phyloP scores from a whole-genome alignment of 768 basidiomycete species.

The Coprinellus micaceus region DNA sequence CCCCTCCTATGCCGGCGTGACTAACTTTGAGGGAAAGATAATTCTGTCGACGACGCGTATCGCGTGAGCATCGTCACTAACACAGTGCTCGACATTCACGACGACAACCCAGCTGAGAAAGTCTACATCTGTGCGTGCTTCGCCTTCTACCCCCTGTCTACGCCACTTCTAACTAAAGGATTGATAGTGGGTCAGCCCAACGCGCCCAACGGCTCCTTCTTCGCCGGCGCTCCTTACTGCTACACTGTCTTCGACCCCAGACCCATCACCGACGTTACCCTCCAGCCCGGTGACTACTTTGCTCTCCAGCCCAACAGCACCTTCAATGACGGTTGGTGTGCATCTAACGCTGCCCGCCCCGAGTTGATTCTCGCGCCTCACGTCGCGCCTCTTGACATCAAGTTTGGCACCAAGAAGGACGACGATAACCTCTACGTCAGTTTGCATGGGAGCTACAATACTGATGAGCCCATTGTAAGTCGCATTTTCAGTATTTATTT shows the following conservation, averaged over 20 bases:
- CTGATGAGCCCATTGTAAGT: conserved; percentile 11
- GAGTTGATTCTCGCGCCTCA: conserved; percentile 13
- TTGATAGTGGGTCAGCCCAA: conserved; percentile 11
- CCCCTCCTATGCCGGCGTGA: not conserved
- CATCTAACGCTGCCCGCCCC: conserved; percentile 11
- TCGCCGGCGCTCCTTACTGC: conserved; percentile 16
- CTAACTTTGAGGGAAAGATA: conserved; percentile 3
- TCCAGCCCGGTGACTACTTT: conserved; percentile 15
- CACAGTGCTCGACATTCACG: conserved; percentile 12
- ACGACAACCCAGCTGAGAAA: conserved; percentile 16
- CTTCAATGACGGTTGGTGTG: conserved; percentile 15
- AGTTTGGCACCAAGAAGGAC: conserved; percentile 12
- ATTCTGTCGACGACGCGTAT: conserved; percentile 14
- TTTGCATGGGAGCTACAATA: conserved; percentile 16
- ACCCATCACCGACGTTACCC: conserved; percentile 10
- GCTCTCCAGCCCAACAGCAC: conserved; percentile 13
- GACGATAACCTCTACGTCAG: conserved; percentile 12
- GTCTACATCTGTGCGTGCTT: conserved; percentile 10
- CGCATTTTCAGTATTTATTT: not conserved
- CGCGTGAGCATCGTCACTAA: conserved; percentile 11
- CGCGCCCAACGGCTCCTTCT: conserved; percentile 4
- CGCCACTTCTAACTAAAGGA: not conserved
- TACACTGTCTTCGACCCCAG: conserved; percentile 13
- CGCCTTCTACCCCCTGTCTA: not conserved
- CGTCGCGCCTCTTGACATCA: conserved; percentile 17